Evolutionary conservation across 805 yeast species (phyloP), one percentile per base, ranked within the genome.

Genomic region (Saccharomycopsis fermentans): DNA sequence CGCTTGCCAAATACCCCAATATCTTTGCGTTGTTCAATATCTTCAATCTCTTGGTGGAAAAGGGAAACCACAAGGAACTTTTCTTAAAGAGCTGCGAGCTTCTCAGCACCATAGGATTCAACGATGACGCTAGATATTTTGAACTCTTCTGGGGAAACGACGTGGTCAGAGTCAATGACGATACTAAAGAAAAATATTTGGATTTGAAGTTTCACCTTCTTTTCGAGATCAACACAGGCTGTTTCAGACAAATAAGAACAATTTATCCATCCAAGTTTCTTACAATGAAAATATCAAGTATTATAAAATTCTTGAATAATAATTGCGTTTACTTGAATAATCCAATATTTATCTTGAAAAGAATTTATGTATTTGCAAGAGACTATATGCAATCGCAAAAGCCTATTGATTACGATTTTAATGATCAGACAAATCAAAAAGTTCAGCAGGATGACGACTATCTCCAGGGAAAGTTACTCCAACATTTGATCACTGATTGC

Each of bases 51-150:
- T 71, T 92, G 55, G 83, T 96, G 0, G 71, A 71, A 51, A 68
- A 78, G 57, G 97, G 96, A 14, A 87, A 87, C 66, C 86, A 94
- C 6, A 89, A 88, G 65, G 96, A 90, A 70, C 69, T 90, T 57
- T 79, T 90, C 39, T 70, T 91, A 56, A 82, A 85, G 60, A 73
- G 82, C 12, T 83, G 87, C 67, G 96, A 90, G 67, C 67, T 86
- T 32, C 67, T 91, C 19, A 64, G 74, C 14, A 60, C 68, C 0
- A 63, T 85, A 35, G 67, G 67, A 21, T 64, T 71, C 4, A 62
- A 56, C 5, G 62, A 57, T 5, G 54, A 63, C 36, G 59, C 36
- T 27, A 54, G 55, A 2, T 60, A 17, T 35, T 37, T 54, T n/a
- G 55, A 54, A 26, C 19, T 29, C 21, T 40, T 54, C 35, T 32